Evolutionary conservation across 1,284 basidiomycete species (phyloP), one percentile per base, ranked within the genome.

Genomic region (Cutaneotrichosporon sp.): DNA sequence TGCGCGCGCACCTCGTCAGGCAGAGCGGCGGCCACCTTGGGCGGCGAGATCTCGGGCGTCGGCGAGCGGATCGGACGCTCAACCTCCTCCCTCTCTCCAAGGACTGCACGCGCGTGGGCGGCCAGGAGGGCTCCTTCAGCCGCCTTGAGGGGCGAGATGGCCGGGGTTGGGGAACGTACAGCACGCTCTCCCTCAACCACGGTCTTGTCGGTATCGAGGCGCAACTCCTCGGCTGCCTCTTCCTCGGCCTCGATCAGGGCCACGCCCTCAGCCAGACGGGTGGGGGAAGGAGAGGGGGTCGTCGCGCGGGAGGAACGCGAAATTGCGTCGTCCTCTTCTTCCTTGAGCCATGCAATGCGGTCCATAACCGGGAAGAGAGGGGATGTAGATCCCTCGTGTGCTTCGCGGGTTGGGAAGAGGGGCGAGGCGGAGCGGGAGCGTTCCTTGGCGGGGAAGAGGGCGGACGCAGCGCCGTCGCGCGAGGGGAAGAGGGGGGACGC

Each of bases 1-100:
- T 67, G 66, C 5, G 61, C 21, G 7, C 67, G 50, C 11, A 76
- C 38, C 5, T 61, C 68, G 11, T 69, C 66, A 2, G 76, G 73
- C 10, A 75, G 21, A 2, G 36, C 22, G 21, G 36, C 53, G 16
- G 36, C 55, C 14, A 36, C 55, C 36, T 42, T 40, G 36, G 4
- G 10, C 16, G 53, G 53, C 34, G 53, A 56, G 10, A 56, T 32
- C 13, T 34, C 51, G 26, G 58, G 58, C 9, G 50, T 52, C 36
- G 58, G 18, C 26, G 22, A 30, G 22, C 58, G 49, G 14, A 21
- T 16, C n/a, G 52, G 26, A 53, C 52, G 55, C 22, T 14, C 38
- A 4, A 5, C 38, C 38, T 18, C 55, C 36, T 22, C 55, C 38
- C 16, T 22, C 32, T 14, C n/a, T n/a, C n/a, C 52, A 16, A 14